Conservation (phyloP, 2,329 filamentous ascomycete genomes). For the Thielaviopsis populi region DNA sequence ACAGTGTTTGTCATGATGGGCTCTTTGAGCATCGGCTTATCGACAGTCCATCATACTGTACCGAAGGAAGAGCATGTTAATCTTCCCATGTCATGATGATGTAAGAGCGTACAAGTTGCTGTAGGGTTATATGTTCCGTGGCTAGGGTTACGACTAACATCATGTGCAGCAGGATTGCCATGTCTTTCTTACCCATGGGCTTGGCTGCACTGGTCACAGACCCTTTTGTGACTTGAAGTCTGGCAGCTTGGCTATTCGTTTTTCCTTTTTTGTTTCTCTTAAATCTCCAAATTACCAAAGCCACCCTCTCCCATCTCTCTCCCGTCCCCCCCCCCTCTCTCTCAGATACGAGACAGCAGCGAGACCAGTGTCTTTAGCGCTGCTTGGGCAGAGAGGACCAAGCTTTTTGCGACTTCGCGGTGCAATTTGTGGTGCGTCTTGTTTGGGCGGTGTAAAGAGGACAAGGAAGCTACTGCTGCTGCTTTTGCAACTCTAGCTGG, state of each 20-base stretch:
- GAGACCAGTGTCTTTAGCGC: not conserved
- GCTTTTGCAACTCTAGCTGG: not conserved
- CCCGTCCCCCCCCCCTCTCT: not conserved
- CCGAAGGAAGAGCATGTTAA: too few species aligned
- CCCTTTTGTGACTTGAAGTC: not conserved
- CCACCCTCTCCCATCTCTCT: not conserved
- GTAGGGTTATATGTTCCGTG: not conserved
- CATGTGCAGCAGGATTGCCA: not conserved
- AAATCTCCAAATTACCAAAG: not conserved
- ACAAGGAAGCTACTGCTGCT: not conserved
- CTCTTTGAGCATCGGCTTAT: too few species aligned
- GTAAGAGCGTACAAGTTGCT: not conserved
- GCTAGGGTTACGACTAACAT: not conserved
- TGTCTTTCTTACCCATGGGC: not conserved
- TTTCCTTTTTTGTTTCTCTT: not conserved
- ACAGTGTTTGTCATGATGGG: too few species aligned
- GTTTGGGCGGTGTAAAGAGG: not conserved
- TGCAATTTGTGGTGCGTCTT: not conserved
- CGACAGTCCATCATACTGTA: too few species aligned
- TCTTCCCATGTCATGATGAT: not conserved
- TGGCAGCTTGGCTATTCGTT: not conserved
- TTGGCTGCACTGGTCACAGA: not conserved
- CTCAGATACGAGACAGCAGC: conserved; percentile 1
- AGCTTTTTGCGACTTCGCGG: not conserved
- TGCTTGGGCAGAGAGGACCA: not conserved